These are phyloP conservation scores for Orbilia blumenaviensis DNA, from an alignment of 2,329 filamentous ascomycete genomes.

Conservation along the genomic window DNA sequence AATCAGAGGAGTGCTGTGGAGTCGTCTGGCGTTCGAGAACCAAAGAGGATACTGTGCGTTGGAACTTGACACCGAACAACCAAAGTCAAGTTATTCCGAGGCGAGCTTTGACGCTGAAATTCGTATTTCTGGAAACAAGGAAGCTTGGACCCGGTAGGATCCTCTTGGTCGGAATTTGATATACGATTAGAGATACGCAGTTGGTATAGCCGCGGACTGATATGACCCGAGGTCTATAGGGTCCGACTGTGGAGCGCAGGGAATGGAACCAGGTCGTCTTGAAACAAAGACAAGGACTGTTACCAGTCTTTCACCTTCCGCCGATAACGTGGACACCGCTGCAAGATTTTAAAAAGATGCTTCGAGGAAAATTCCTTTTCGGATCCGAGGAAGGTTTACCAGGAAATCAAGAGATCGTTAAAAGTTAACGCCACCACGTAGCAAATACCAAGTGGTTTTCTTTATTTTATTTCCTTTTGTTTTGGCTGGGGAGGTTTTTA, in stretches of 20 bases:
- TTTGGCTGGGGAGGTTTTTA: constrained; percentile 40
- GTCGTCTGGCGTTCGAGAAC: constrained; percentile 9
- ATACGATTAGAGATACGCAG: constrained; percentile 35
- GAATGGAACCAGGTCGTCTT: constrained; percentile 38
- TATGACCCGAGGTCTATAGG: constrained; percentile 42
- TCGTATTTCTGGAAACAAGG: constrained; percentile 14
- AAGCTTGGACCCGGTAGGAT: constrained; percentile 8
- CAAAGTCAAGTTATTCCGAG: constrained; percentile 12
- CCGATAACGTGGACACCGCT: constrained; percentile 51
- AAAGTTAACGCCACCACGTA: constrained; percentile 46
- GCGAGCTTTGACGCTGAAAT: constrained; percentile 10
- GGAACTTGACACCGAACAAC: neutral
- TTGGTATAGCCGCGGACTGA: constrained; percentile 51
- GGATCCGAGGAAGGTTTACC: constrained; percentile 44
- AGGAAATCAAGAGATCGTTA: constrained; percentile 49
- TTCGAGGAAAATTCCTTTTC: constrained; percentile 38
- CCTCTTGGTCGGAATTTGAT: constrained; percentile 3
- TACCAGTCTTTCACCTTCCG: constrained; percentile 36
- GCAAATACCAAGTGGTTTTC: constrained; percentile 15
- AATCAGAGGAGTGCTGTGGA: constrained; percentile 20
- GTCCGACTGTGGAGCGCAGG: constrained; percentile 48
- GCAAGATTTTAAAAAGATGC: constrained; percentile 48
- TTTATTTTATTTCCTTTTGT: too few relatives aligned
- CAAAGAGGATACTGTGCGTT: constrained; percentile 8
- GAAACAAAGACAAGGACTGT: constrained; percentile 45